These are phyloP conservation scores for Uromyces viciae-fabae DNA, from an alignment of 1,284 basidiomycete genomes.

Conservation along the genomic window DNA sequence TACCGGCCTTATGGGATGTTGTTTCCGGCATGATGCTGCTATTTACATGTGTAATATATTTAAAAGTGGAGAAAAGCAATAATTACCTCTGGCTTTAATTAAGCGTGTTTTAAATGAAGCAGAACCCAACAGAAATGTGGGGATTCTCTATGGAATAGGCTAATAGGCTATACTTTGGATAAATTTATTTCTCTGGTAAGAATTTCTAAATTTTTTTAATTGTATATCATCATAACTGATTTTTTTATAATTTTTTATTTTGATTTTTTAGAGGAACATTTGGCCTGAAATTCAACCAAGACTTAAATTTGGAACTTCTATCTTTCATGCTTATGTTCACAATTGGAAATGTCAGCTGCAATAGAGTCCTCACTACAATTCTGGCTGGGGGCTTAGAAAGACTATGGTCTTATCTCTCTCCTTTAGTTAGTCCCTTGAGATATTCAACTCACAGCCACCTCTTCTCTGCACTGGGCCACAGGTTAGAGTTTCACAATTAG, in stretches of 20 bases:
- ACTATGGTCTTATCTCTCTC: constrained; percentile 31
- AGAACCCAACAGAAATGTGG: not conserved
- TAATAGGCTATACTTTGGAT: constrained; percentile 6
- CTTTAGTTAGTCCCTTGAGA: not conserved
- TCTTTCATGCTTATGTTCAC: constrained; percentile 42
- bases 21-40: constrained; percentile 11
- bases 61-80: constrained; percentile 4
- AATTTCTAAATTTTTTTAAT: not conserved
- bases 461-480: not conserved
- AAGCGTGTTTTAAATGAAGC: not conserved
- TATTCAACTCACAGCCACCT: constrained; percentile 12
- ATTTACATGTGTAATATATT: not conserved
- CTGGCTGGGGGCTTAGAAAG: constrained; percentile 18
- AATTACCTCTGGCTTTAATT: not conserved
- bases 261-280: not conserved
- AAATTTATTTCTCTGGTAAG: not conserved
- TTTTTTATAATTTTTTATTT: not conserved
- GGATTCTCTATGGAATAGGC: constrained; percentile 19
- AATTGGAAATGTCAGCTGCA: constrained; percentile 32
- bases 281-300: not conserved
- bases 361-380: constrained; percentile 11
- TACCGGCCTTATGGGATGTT: constrained; percentile 13
- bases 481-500: not conserved
- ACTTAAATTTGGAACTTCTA: constrained; percentile 11
- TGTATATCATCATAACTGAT: not conserved